A percentile compares a stretch with the other conserved stretches of the same genome.
These are phyloP conservation scores for Xylariales sp. DNA, from an alignment of 2,329 filamentous ascomycete genomes.

Conservation along the genomic window DNA sequence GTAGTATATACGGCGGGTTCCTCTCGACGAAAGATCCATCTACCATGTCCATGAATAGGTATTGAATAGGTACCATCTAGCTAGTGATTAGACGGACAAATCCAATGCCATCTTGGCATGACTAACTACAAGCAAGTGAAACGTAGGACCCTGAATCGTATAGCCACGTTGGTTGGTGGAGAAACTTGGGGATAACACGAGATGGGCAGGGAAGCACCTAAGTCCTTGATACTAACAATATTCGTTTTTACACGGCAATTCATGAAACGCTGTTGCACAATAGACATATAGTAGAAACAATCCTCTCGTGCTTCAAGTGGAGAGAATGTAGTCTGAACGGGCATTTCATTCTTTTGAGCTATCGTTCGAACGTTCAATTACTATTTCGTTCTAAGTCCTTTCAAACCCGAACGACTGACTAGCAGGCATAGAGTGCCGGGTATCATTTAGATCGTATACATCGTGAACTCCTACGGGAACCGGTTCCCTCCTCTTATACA, in stretches of 20 bases:
- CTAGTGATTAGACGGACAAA: slow-evolving; percentile 32
- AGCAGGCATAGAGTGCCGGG: slow-evolving; percentile 13
- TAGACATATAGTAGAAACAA: not conserved
- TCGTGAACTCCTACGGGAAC: not conserved
- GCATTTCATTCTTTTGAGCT: not conserved
- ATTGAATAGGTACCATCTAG: not conserved
- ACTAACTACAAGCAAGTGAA: slow-evolving; percentile 6
- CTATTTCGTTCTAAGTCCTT: not conserved
- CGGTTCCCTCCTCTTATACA: not conserved
- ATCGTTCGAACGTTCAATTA: not conserved
- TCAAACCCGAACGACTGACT: not conserved
- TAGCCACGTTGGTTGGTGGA: slow-evolving; percentile 35
- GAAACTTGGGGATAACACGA: slow-evolving; percentile 20
- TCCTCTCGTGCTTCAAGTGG: not conserved
- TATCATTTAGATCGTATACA: slow-evolving; percentile 29
- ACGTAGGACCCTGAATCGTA: not conserved
- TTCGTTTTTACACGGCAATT: not conserved
- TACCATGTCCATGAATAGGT: no score
- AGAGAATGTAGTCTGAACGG: not conserved
- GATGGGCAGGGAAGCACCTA: slow-evolving; percentile 1
- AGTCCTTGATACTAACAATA: slow-evolving; percentile 5
- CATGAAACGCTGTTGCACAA: not conserved
- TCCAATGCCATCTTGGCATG: slow-evolving; percentile 31
- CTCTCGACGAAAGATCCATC: not conserved
- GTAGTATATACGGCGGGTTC: not conserved